Evolutionary conservation across 2,329 filamentous ascomycete genomes (phyloP).

Genomic region (Reticulascus tulasneorum): DNA sequence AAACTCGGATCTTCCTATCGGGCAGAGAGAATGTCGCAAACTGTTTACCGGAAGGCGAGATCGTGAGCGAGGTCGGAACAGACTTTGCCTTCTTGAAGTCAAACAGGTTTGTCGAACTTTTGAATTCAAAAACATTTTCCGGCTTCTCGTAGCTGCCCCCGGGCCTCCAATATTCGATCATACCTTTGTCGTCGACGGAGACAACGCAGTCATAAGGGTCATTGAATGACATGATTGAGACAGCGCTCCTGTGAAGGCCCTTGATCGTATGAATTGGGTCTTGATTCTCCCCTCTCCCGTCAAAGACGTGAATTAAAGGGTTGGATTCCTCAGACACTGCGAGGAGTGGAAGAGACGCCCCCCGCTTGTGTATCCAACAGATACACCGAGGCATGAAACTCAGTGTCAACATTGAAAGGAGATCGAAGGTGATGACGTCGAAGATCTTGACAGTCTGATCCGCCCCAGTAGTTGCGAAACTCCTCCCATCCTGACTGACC

Average conservation of each 20-base stretch:
- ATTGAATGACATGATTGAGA: slow-evolving; percentile 87
- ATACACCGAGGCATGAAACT: slow-evolving; percentile 72
- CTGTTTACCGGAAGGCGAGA: slow-evolving; percentile 81
- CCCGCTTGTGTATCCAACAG: slow-evolving; percentile 88
- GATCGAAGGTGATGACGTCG: slow-evolving; percentile 80
- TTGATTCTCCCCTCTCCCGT: slow-evolving; percentile 79
- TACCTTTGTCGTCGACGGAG: slow-evolving; percentile 83
- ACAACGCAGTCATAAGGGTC: slow-evolving; percentile 84
- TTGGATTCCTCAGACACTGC: slow-evolving; percentile 76
- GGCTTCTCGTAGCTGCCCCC: slow-evolving; percentile 82
- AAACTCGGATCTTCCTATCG: slow-evolving; percentile 87
- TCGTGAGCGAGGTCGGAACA: slow-evolving; percentile 72
- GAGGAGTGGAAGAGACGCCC: slow-evolving; percentile 81
- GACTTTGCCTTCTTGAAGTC: slow-evolving; percentile 97
- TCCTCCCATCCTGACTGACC: slow-evolving; percentile 84
- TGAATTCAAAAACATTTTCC: slow-evolving; percentile 84
- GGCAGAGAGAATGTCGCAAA: slow-evolving; percentile 90
- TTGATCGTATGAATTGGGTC: slow-evolving; percentile 73
- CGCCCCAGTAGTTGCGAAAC: slow-evolving; percentile 81
- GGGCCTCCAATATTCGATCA: slow-evolving; percentile 96
- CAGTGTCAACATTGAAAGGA: slow-evolving; percentile 77
- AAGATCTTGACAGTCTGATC: slow-evolving; percentile 81
- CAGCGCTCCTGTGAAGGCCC: slow-evolving; percentile 74
- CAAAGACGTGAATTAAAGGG: slow-evolving; percentile 75
- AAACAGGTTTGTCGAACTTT: slow-evolving; percentile 90